Conservation (phyloP, 352 stramenopile genomes). For the Pythium volutum region DNA sequence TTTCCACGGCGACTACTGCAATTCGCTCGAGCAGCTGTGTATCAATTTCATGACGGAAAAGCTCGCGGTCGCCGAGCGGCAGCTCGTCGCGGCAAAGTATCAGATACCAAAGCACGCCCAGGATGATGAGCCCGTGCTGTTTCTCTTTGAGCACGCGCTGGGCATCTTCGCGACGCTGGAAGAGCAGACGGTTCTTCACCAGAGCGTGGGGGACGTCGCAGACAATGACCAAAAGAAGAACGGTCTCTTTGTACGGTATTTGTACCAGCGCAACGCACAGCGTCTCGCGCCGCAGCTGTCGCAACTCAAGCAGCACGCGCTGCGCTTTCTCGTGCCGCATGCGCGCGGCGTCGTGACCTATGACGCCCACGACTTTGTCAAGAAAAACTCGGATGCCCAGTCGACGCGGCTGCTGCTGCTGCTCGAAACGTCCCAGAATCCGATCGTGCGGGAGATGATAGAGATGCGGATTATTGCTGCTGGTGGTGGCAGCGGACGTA, state of each 20-base stretch:
- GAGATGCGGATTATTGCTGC: too few species aligned
- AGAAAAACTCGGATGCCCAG: slow-evolving; percentile 64
- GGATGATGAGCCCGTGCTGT: background rate
- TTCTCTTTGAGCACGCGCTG: slow-evolving; percentile 41
- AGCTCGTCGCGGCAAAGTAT: slow-evolving; percentile 11
- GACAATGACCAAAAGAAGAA: slow-evolving; percentile 66
- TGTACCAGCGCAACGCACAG: slow-evolving; percentile 50
- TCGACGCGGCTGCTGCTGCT: slow-evolving; percentile 33
- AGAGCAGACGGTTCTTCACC: slow-evolving; percentile 62
- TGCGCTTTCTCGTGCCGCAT: slow-evolving; percentile 53
- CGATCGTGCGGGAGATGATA: slow-evolving; percentile 28
- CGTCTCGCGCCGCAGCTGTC: slow-evolving; percentile 24
- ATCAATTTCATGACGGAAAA: slow-evolving; percentile 87
- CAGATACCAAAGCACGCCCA: background rate
- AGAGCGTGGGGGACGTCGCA: slow-evolving; percentile 39
- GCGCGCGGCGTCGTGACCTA: slow-evolving; percentile 47
- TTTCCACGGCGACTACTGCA: slow-evolving; percentile 29
- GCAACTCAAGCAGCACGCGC: slow-evolving; percentile 16
- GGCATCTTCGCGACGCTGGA: slow-evolving; percentile 69
- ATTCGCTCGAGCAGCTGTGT: slow-evolving; percentile 76
- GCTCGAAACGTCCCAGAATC: slow-evolving; percentile 13
- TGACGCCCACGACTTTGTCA: slow-evolving; percentile 61
- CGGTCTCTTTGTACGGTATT: slow-evolving; percentile 56
- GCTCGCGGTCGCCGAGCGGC: slow-evolving; percentile 43
- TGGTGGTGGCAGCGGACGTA: background rate